Percentiles rank a stretch among this genome's conserved stretches.
These are phyloP conservation scores for Macrotyloma uniflorum DNA, from an alignment of 306 rosid species.

Conservation along the genomic window DNA sequence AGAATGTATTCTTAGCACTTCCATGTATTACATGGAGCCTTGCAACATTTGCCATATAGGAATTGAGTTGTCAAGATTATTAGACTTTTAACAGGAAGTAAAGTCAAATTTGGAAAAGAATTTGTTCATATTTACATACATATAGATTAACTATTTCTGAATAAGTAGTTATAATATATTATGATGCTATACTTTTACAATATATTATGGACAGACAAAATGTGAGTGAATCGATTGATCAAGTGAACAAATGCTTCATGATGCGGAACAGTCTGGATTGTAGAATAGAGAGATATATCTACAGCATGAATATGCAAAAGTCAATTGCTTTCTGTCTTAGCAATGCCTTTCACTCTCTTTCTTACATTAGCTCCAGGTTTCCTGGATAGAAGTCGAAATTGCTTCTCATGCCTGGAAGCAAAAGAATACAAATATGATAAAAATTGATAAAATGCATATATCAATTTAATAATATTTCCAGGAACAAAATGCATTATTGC, in stretches of 20 bases:
- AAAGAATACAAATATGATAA: constrained; percentile 31
- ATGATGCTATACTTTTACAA: constrained; percentile 21
- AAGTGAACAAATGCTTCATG: constrained; percentile 29
- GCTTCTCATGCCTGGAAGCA: constrained; percentile 56
- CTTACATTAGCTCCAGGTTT: constrained; percentile 50
- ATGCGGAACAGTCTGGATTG: neutral
- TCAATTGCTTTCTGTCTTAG: constrained; percentile 48
- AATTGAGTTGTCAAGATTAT: neutral
- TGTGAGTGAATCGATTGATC: constrained; percentile 20
- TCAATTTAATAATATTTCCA: neutral
- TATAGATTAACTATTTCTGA: constrained; percentile 8
- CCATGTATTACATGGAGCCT: too few species aligned
- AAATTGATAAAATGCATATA: constrained; percentile 11
- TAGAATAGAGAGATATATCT: constrained; percentile 28
- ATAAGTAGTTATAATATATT: constrained; percentile 1
- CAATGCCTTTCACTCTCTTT: constrained; percentile 51
- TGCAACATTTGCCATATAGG: too few species aligned
- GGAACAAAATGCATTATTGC: constrained; percentile 6
- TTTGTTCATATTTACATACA: neutral
- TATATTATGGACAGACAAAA: constrained; percentile 1
- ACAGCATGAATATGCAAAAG: constrained; percentile 25
- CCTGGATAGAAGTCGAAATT: constrained; percentile 47
- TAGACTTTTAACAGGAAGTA: constrained; percentile 7
- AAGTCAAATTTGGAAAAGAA: neutral
- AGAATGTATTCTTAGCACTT: too few species aligned